Percentiles rank a stretch among this genome's conserved stretches.
These are phyloP conservation scores for Selaginella tamariscina DNA, from an alignment of 75 land plant species.

Conservation along the genomic window DNA sequence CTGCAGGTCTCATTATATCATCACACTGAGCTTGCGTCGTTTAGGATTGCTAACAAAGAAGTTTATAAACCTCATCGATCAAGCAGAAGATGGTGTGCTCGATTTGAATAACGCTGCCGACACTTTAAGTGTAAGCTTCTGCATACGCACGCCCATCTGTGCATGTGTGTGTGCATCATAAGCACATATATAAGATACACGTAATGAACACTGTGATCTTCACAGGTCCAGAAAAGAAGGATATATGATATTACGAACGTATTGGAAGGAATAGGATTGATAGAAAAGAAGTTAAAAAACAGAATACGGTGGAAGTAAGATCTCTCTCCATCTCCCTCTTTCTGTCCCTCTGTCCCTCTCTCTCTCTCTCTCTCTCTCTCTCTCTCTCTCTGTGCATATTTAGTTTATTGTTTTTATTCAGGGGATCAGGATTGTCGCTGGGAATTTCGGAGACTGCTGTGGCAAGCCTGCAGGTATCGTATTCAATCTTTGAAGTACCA, in stretches of 20 bases:
- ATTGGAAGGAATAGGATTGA: slow-evolving; percentile 75
- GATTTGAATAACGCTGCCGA: slow-evolving; percentile 74
- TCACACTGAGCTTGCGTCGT: neutral
- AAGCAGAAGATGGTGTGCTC: slow-evolving; percentile 74
- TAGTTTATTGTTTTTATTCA: too few species aligned
- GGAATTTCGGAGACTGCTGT: too few species aligned
- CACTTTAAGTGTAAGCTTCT: slow-evolving; percentile 40
- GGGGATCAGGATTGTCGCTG: too few species aligned
- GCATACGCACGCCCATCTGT: too few species aligned
- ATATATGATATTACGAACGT: slow-evolving; percentile 91
- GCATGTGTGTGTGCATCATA: too few species aligned
- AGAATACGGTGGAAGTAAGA: slow-evolving; percentile 66
- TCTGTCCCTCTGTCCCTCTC: too few species aligned
- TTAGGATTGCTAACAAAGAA: slow-evolving; percentile 80
- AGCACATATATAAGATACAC: too few species aligned
- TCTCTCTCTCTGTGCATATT: too few species aligned
- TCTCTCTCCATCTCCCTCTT: too few species aligned
- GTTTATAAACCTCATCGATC: slow-evolving; percentile 54
- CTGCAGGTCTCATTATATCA: neutral
- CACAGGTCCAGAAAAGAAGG: slow-evolving; percentile 73
- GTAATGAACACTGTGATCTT: neutral
- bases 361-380: too few species aligned
- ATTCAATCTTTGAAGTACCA: too few species aligned
- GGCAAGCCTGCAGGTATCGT: too few species aligned
- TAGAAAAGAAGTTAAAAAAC: slow-evolving; percentile 72